Base-by-base conservation (phyloP, 2,329 filamentous ascomycete species). In the Ophiostoma pallidulum region DNA sequence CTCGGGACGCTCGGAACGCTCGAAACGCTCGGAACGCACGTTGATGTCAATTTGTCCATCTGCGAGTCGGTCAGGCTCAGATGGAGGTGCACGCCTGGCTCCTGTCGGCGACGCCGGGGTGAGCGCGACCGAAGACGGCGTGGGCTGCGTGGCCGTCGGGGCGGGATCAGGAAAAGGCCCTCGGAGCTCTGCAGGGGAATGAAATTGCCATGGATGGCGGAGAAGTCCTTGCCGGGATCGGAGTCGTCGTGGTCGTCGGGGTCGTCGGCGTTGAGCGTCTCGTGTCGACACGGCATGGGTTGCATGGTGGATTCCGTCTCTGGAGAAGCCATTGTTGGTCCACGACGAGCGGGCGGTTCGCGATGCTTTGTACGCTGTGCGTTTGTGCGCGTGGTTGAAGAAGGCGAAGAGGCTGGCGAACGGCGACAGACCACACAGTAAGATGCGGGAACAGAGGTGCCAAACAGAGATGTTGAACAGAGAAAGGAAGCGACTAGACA, bases 1-100 rank as follows among this genome's bases (percentile, higher is more conserved):
- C n/a, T n/a, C n/a, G n/a, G n/a, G n/a, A n/a, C n/a, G n/a, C n/a
- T n/a, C n/a, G n/a, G n/a, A n/a, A n/a, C n/a, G n/a, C n/a, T n/a
- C n/a, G n/a, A n/a, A n/a, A n/a, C n/a, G 2, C 10, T 20, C 4
- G 13, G 22, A 18, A 31, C 29, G 51, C 62, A 73, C 72, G 64
- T 68, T 41, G 69, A 63, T 4, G 71, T 66, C 37, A 74, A 60
- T 50, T 63, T 69, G 48, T 73, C 67, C 62, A 74, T 67, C 51
- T 74, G 69, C 0, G 63, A 66, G 39, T 73, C 68, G 4, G 70
- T 74, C 47, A 74, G 53, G 51, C 71, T 72, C 54, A 74, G 63
- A 20, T 70, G 68, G 26, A 74, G 65, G 33, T 70, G 66, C 18
- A 74, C 59, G 3, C 66, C 66, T 38, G 68, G 64, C 18, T 65